These are phyloP conservation scores for Podaxis sp. DNA, from an alignment of 768 basidiomycete genomes.

Conservation along the genomic window DNA sequence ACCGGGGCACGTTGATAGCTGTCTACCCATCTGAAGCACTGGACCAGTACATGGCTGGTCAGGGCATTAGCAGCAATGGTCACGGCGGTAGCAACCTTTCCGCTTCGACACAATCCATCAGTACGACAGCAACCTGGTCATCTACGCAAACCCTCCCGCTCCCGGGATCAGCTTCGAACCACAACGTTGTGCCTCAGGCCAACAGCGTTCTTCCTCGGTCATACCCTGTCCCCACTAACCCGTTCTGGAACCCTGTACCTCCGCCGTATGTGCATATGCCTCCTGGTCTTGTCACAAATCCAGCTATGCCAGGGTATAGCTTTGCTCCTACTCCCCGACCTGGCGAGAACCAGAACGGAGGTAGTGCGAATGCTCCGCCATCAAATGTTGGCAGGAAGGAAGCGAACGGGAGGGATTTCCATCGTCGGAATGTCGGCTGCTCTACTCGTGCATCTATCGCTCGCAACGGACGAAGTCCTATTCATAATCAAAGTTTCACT, in stretches of 20 bases:
- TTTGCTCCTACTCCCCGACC: not conserved
- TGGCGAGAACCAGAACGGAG: not conserved
- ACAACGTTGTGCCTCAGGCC: not conserved
- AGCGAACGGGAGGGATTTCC: constrained; percentile 1
- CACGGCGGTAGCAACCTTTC: constrained; percentile 30
- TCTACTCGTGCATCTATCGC: not conserved
- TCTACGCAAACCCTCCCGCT: not conserved
- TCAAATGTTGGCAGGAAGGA: constrained; percentile 1
- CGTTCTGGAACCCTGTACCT: not conserved
- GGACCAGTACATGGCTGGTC: constrained; percentile 59
- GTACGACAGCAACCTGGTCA: not conserved
- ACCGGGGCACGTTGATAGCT: constrained; percentile 69
- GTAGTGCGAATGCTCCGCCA: not conserved
- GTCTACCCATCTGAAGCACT: constrained; percentile 71
- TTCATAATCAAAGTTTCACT: constrained; percentile 6
- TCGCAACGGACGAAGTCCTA: constrained; percentile 10
- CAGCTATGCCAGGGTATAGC: not conserved
- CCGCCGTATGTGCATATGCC: constrained; percentile 2
- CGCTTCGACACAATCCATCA: constrained; percentile 15
- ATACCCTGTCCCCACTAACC: not conserved
- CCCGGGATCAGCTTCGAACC: not conserved
- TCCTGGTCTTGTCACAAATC: not conserved
- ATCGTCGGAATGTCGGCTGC: not conserved
- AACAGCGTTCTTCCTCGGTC: not conserved
- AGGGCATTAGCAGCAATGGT: constrained; percentile 16